Conservation (phyloP, 2,329 filamentous ascomycete genomes). For the Magnaporthiopsis rhizophila region DNA sequence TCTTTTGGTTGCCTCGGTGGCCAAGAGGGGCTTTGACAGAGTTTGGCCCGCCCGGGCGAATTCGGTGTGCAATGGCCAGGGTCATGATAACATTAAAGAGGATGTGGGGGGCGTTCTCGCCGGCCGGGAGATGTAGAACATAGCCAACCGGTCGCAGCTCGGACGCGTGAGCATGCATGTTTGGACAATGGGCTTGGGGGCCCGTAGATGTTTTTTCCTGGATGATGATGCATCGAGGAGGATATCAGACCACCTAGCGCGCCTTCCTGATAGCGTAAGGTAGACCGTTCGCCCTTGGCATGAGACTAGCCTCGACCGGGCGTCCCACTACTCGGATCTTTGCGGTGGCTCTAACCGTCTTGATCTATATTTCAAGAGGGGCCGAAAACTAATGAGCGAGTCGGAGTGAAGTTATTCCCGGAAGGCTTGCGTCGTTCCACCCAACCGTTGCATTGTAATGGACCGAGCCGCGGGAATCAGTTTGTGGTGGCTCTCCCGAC, state of each 20-base stretch:
- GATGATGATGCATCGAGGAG: not conserved
- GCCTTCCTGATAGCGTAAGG: not conserved
- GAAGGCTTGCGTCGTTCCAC: not conserved
- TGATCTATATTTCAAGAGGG: too few species aligned
- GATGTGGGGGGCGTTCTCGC: too few species aligned
- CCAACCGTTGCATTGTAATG: not conserved
- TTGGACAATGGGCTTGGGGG: not conserved
- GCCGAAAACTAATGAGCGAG: too few species aligned
- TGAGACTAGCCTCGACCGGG: not conserved
- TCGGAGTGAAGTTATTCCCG: not conserved
- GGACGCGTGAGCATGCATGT: not conserved
- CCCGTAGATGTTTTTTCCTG: too few species aligned
- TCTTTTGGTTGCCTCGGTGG: too few species aligned
- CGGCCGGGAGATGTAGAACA: not conserved
- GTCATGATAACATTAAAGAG: not conserved
- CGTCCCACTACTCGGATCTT: not conserved
- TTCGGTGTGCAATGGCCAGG: not conserved
- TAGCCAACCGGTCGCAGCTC: not conserved
- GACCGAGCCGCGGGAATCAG: not conserved
- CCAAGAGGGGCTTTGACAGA: not conserved
- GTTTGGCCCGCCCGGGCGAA: not conserved
- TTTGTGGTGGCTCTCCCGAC: not conserved
- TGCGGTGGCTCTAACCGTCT: too few species aligned
- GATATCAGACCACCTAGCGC: too few species aligned
- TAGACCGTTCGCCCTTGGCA: not conserved